A percentile compares a stretch with the other conserved stretches of the same genome.
Evolutionary conservation across 2,329 filamentous ascomycete species (phyloP).

Genomic region (Neonectria ditissima): DNA sequence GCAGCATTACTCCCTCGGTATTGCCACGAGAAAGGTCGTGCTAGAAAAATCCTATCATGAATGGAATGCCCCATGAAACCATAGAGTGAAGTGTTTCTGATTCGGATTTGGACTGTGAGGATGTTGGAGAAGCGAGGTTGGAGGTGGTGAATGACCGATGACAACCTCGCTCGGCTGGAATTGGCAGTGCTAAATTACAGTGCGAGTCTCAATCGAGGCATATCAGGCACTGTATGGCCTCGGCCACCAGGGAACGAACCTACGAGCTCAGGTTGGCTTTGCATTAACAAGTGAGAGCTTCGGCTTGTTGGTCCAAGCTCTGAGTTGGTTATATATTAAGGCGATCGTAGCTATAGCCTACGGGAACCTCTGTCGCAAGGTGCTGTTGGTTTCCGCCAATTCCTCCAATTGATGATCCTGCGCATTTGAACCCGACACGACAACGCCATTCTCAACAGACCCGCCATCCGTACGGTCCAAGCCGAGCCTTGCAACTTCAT

Average conservation of each 20-base stretch:
- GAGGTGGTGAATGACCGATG: background rate
- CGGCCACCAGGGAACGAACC: background rate
- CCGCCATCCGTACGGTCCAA: conserved; percentile 3
- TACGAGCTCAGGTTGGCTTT: background rate
- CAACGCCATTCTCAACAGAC: background rate
- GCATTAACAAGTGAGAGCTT: no score
- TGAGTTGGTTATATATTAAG: background rate
- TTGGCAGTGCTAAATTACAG: background rate
- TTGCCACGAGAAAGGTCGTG: background rate
- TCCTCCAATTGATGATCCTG: conserved; percentile 3
- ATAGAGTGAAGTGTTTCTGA: background rate
- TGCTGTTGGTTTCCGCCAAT: background rate
- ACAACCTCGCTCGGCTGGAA: background rate
- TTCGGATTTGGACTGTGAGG: background rate
- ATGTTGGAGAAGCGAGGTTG: background rate
- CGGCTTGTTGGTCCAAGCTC: no score
- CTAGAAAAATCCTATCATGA: no score
- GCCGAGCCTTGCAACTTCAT: conserved; percentile 36
- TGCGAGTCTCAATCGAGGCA: background rate
- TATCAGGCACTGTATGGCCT: background rate
- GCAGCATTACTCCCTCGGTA: background rate
- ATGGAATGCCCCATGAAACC: background rate
- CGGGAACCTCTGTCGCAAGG: background rate
- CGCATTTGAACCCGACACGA: background rate
- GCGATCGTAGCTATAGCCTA: background rate